A percentile compares a stretch with the other conserved stretches of the same genome.
Conservation (phyloP, 495 filamentous ascomycete species). For the Gamarada debralockiae region DNA sequence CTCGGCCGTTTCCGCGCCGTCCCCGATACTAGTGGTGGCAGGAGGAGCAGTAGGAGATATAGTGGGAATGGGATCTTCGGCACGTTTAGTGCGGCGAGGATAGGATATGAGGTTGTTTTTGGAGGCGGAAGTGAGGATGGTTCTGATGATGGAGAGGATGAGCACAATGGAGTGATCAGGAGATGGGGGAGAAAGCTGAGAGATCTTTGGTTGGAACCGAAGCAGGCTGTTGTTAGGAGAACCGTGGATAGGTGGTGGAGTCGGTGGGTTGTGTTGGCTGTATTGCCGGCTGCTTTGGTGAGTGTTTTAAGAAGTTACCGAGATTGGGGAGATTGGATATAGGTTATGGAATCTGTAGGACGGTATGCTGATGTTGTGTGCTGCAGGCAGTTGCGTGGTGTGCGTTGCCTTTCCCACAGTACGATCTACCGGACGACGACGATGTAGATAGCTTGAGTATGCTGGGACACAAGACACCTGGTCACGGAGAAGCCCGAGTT, state of each 20-base stretch:
- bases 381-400: conserved; percentile 56
- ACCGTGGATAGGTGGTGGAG: conserved; percentile 55
- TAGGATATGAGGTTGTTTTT: conserved; percentile 22
- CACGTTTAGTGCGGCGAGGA: conserved; percentile 15
- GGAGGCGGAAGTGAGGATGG: conserved; percentile 23
- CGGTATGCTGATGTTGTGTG: neutral
- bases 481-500: conserved; percentile 56
- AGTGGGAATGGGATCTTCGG: conserved; percentile 22
- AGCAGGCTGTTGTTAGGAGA: conserved; percentile 44
- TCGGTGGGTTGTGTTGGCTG: conserved; percentile 49
- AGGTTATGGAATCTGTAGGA: conserved; percentile 5
- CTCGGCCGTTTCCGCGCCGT: conserved; percentile 59
- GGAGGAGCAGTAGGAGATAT: conserved; percentile 12
- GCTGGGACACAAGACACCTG: conserved; percentile 39
- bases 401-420: conserved; percentile 59
- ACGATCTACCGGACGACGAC: conserved; percentile 38
- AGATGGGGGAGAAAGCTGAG: conserved; percentile 29
- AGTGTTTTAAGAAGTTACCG: no score
- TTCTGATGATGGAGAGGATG: conserved; percentile 26
- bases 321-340: no score
- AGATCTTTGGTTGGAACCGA: conserved; percentile 53
- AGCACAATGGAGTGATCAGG: conserved; percentile 17
- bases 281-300: conserved; percentile 54
- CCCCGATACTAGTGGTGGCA: conserved; percentile 26
- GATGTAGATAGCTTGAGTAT: conserved; percentile 16